Evolutionary conservation across 1,139 yeast species (phyloP).

Genomic region (Pichia sp.): DNA sequence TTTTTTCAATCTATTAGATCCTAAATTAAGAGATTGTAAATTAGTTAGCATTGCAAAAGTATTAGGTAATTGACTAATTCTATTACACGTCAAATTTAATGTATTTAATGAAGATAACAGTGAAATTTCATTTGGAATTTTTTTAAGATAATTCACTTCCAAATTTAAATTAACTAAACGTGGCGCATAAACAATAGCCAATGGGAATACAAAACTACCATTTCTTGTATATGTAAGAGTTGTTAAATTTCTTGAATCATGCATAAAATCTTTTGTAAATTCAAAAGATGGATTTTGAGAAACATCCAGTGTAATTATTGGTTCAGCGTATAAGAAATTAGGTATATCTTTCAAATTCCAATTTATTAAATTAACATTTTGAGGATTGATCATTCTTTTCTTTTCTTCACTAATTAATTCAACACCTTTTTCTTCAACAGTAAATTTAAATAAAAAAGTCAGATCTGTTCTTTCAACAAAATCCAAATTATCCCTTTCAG

Average conservation of each 20-base stretch:
- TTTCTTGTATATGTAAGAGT: slow-evolving; percentile 65
- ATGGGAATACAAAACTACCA: slow-evolving; percentile 70
- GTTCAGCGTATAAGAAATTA: slow-evolving; percentile 73
- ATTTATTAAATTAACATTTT: slow-evolving; percentile 68
- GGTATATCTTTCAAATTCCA: slow-evolving; percentile 82
- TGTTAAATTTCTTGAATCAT: slow-evolving; percentile 67
- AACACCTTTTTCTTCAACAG: slow-evolving; percentile 65
- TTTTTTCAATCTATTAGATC: slow-evolving; percentile 67
- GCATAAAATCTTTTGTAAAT: slow-evolving; percentile 80
- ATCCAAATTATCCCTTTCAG: slow-evolving; percentile 65
- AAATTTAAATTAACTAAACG: slow-evolving; percentile 66
- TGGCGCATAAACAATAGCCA: slow-evolving; percentile 62
- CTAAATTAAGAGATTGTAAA: slow-evolving; percentile 60
- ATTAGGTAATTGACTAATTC: slow-evolving; percentile 59
- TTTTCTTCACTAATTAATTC: slow-evolving; percentile 57
- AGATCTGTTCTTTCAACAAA: slow-evolving; percentile 85
- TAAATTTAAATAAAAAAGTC: slow-evolving; percentile 79
- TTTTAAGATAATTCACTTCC: slow-evolving; percentile 69
- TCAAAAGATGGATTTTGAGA: slow-evolving; percentile 83
- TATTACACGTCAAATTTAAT: slow-evolving; percentile 66
- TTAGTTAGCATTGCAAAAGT: slow-evolving; percentile 51
- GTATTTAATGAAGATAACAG: slow-evolving; percentile 48
- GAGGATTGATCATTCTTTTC: slow-evolving; percentile 56
- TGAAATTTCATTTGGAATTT: slow-evolving; percentile 54
- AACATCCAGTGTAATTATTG: slow-evolving; percentile 76